Conservation (phyloP, 306 rosid genomes). For the Cucumis sativus region DNA sequence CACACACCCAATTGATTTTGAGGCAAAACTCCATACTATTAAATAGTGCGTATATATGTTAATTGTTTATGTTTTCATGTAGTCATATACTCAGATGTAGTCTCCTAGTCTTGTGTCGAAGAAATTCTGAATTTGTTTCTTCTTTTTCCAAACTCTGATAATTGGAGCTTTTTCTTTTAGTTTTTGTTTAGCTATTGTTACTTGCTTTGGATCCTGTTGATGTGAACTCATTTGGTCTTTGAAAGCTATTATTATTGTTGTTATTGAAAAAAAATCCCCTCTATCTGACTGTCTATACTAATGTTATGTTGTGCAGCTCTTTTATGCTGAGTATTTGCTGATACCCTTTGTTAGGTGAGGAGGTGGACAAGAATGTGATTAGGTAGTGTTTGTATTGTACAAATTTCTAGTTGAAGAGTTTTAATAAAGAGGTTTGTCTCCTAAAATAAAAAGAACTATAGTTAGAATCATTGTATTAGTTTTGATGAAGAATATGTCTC, state of each 20-base stretch:
- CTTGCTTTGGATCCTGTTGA: background rate
- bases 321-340: slow-evolving; percentile 80
- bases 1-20: too few species aligned
- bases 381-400: background rate
- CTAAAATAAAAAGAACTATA: too few species aligned
- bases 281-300: background rate
- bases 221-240: background rate
- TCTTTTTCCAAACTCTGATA: background rate
- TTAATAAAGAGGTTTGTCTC: too few species aligned
- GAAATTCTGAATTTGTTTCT: background rate
- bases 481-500: background rate
- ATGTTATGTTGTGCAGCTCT: slow-evolving; percentile 47
- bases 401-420: background rate
- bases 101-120: background rate
- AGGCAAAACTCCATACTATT: too few species aligned
- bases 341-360: slow-evolving; percentile 71
- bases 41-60: background rate
- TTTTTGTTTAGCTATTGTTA: background rate
- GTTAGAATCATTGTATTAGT: background rate
- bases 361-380: background rate
- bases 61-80: background rate
- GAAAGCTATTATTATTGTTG: background rate
- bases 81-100: background rate
- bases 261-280: background rate
- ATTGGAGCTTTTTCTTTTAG: background rate